Percentiles rank a stretch among this genome's conserved stretches.
phyloP scores from a whole-genome alignment of 2,329 filamentous ascomycete genomes.

The Tolypocladium amazonense region DNA sequence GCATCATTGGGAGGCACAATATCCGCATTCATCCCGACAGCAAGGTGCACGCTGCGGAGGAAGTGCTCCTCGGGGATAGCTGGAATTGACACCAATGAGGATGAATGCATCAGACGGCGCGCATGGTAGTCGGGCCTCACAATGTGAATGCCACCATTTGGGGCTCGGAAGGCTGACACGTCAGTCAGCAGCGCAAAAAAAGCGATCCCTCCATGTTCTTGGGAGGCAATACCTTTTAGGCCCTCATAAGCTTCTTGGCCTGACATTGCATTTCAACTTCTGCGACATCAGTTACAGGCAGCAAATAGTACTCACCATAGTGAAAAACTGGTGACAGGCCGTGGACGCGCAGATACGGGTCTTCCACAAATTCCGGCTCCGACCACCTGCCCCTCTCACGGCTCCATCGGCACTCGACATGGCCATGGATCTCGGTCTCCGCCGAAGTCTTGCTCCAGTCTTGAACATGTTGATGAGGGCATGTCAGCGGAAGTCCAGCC shows the following conservation, averaged over 20 bases:
- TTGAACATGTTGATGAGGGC: neutral
- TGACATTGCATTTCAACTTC: neutral
- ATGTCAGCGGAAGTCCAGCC: neutral
- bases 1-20: constrained; percentile 55
- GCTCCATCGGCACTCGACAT: constrained; percentile 1
- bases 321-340: constrained; percentile 3
- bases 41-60: constrained; percentile 45
- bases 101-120: neutral
- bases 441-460: neutral
- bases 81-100: constrained; percentile 43
- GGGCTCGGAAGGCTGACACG: neutral
- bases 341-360: constrained; percentile 2
- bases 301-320: constrained; percentile 1
- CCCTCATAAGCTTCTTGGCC: constrained; percentile 4
- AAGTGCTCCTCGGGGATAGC: constrained; percentile 49
- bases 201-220: neutral
- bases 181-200: neutral
- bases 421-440: neutral
- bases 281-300: neutral
- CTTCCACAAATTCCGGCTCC: constrained; percentile 1
- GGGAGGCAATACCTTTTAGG: neutral
- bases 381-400: constrained; percentile 1
- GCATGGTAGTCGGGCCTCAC: neutral
- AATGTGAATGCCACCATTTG: neutral
- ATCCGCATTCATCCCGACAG: constrained; percentile 54